These are phyloP conservation scores for Ziziphus jujuba DNA, from an alignment of 306 rosid species.

Conservation along the genomic window DNA sequence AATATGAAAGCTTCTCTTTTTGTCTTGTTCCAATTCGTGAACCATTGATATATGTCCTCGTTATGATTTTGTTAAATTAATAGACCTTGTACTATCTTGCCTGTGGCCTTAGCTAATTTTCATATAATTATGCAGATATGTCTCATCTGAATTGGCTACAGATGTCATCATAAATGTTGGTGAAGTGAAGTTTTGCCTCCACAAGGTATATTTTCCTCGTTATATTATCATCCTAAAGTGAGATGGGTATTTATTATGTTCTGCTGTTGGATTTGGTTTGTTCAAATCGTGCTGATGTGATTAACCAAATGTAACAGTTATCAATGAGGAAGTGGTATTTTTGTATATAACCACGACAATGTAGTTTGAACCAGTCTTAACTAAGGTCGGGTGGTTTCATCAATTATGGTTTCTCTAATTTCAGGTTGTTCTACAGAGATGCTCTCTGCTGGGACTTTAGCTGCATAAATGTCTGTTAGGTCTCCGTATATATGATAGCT, in stretches of 20 bases:
- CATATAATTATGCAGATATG: conserved; percentile 53
- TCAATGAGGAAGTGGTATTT: too few relatives aligned
- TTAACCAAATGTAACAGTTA: background rate
- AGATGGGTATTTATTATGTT: background rate
- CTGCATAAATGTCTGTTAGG: too few relatives aligned
- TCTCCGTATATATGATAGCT: too few relatives aligned
- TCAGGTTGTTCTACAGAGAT: too few relatives aligned
- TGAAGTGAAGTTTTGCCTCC: conserved; percentile 83
- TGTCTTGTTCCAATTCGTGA: too few relatives aligned
- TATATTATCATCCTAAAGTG: conserved; percentile 1
- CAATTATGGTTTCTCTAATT: too few relatives aligned
- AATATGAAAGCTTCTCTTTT: background rate
- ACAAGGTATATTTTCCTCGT: conserved; percentile 60
- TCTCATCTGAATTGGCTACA: conserved; percentile 80
- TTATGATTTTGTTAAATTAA: background rate
- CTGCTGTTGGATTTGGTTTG: background rate
- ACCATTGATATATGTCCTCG: too few relatives aligned
- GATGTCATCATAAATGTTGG: conserved; percentile 71
- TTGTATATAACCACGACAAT: background rate
- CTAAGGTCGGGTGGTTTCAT: background rate
- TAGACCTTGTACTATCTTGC: background rate
- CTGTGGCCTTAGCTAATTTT: conserved; percentile 4
- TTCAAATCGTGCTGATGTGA: background rate
- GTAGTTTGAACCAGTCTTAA: background rate
- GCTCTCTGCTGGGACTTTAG: too few relatives aligned